Evolutionary conservation across 768 basidiomycete genomes (phyloP).

Genomic region (Lactifluus rugatus): DNA sequence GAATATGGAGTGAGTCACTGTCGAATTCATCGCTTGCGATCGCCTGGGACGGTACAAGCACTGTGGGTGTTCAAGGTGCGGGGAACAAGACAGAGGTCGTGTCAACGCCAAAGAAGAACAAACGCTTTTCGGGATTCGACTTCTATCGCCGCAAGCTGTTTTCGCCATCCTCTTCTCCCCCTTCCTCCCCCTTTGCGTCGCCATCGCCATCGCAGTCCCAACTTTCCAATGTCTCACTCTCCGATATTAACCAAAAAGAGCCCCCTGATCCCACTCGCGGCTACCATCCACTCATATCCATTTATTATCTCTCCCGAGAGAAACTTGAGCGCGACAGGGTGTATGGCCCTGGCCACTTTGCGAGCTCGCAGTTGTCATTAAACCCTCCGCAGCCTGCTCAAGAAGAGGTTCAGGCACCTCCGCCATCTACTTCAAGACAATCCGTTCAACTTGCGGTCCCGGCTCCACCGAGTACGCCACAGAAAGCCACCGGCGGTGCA

Average conservation of each 20-base stretch:
- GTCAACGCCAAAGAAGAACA: constrained; percentile 45
- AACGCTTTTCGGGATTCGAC: constrained; percentile 92
- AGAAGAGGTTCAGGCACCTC: constrained; percentile 21
- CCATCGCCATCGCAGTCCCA: constrained; percentile 52
- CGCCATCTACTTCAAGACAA: constrained; percentile 20
- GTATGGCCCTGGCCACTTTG: constrained; percentile 91
- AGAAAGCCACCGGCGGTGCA: constrained; percentile 38
- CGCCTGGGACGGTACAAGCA: constrained; percentile 39
- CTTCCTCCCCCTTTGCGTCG: constrained; percentile 46
- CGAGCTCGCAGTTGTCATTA: constrained; percentile 71
- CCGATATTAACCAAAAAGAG: constrained; percentile 35
- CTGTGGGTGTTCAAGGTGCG: constrained; percentile 29
- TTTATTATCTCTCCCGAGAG: constrained; percentile 93
- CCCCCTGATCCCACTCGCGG: constrained; percentile 78
- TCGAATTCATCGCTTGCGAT: constrained; percentile 64
- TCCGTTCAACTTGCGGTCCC: constrained; percentile 13
- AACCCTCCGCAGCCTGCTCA: constrained; percentile 1
- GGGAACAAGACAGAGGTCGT: constrained; percentile 7
- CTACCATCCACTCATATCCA: constrained; percentile 90
- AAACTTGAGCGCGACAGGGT: constrained; percentile 92
- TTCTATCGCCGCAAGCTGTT: constrained; percentile 89
- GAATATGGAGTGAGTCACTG: constrained; percentile 46
- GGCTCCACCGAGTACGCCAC: constrained; percentile 25
- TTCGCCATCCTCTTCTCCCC: constrained; percentile 40
- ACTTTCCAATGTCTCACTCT: constrained; percentile 37